These are phyloP conservation scores for Citrus trifoliata DNA, from an alignment of 345 rosid species.

Conservation along the genomic window DNA sequence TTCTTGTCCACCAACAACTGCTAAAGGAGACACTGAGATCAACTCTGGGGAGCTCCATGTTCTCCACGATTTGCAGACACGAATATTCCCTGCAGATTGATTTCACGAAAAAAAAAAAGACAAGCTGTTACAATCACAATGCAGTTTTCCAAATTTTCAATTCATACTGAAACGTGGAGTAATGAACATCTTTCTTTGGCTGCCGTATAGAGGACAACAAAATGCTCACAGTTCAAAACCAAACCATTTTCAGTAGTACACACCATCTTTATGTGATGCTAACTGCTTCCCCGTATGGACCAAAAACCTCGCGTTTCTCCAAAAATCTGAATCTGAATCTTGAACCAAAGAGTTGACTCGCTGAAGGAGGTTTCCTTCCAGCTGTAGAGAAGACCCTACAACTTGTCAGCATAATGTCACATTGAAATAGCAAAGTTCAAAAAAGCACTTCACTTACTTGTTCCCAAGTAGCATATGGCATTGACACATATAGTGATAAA, in stretches of 20 bases:
- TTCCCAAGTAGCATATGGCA: constrained; percentile 67
- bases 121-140: constrained; percentile 2
- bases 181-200: not conserved
- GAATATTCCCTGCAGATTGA: constrained; percentile 59
- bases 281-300: constrained; percentile 61
- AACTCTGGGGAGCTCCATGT: constrained; percentile 79
- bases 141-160: not conserved
- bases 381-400: constrained; percentile 45
- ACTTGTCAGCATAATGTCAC: constrained; percentile 25
- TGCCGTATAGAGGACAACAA: not conserved
- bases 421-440: not conserved
- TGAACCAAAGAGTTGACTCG: constrained; percentile 52
- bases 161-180: not conserved
- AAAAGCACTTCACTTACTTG: constrained; percentile 51
- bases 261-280: constrained; percentile 75
- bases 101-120: not conserved
- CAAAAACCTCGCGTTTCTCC: constrained; percentile 74
- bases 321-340: constrained; percentile 53
- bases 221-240: not conserved
- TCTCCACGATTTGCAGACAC: constrained; percentile 69
- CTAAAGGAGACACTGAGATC: constrained; percentile 75
- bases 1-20: constrained; percentile 71
- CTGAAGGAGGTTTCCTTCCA: constrained; percentile 59
- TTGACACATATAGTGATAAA: constrained; percentile 71
- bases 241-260: constrained; percentile 15